Percentiles rank a stretch among this genome's conserved stretches.
Evolutionary conservation across 805 yeast genomes (phyloP).

Genomic region (Cyberlindnera mrakii): DNA sequence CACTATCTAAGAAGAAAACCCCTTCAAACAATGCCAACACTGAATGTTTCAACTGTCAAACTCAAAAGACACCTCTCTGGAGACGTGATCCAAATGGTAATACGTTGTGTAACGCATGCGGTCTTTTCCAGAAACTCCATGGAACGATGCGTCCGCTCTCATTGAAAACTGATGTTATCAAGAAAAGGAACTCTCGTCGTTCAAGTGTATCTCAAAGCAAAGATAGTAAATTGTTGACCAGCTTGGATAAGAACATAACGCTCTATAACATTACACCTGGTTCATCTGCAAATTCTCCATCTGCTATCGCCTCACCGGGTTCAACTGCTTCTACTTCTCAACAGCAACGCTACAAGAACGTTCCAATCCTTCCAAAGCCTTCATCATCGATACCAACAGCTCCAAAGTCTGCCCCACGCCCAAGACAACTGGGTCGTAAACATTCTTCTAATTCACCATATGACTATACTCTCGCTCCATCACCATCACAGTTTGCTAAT

Average conservation of each 20-base stretch:
- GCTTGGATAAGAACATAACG: constrained; percentile 19
- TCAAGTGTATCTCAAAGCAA: constrained; percentile 14
- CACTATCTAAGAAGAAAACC: constrained; percentile 20
- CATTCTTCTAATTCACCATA: constrained; percentile 3
- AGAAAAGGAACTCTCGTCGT: constrained; percentile 50
- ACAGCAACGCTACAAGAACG: constrained; percentile 19
- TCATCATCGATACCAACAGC: constrained; percentile 9
- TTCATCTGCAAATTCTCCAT: constrained; percentile 18
- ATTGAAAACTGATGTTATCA: constrained; percentile 85
- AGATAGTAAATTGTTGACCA: constrained; percentile 11
- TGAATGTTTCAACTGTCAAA: constrained; percentile 80
- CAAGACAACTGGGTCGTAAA: neutral
- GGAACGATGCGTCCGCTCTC: constrained; percentile 90
- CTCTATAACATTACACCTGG: constrained; percentile 18
- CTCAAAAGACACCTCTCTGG: constrained; percentile 91
- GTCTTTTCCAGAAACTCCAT: constrained; percentile 81
- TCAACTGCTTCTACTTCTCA: neutral
- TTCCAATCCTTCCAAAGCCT: constrained; percentile 25
- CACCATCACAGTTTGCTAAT: constrained; percentile 16
- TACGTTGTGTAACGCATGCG: constrained; percentile 94
- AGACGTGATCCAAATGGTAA: constrained; percentile 85
- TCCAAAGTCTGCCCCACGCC: constrained; percentile 5
- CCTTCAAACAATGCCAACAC: constrained; percentile 20
- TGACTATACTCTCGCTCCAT: constrained; percentile 12
- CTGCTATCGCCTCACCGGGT: constrained; percentile 8